Evolutionary conservation across 495 filamentous ascomycete species (phyloP).

Genomic region (Aspergillus campestris): DNA sequence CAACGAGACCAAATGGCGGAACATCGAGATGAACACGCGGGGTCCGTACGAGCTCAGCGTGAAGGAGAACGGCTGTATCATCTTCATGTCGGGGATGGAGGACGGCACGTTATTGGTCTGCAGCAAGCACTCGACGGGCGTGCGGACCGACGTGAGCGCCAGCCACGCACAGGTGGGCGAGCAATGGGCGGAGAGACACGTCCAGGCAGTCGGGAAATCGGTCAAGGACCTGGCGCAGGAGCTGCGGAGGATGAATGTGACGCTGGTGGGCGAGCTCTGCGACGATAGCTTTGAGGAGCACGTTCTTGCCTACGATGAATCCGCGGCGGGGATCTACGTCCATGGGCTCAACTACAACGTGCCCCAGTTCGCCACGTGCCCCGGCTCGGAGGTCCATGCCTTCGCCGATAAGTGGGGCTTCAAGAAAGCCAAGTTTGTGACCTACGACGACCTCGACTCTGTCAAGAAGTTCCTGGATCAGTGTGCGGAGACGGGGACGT

Average conservation of each 20-base stretch:
- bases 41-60: slow-evolving; percentile 93
- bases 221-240: slow-evolving; percentile 65
- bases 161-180: slow-evolving; percentile 87
- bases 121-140: slow-evolving; percentile 94
- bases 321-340: slow-evolving; percentile 82
- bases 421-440: slow-evolving; percentile 72
- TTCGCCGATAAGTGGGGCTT: slow-evolving; percentile 95
- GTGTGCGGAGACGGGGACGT: slow-evolving; percentile 77
- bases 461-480: slow-evolving; percentile 74
- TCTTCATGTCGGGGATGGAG: slow-evolving; percentile 88
- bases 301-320: slow-evolving; percentile 80
- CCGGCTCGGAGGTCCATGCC: slow-evolving; percentile 65
- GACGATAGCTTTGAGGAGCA: slow-evolving; percentile 96
- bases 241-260: slow-evolving; percentile 73
- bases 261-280: slow-evolving; percentile 92
- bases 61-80: slow-evolving; percentile 98
- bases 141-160: slow-evolving; percentile 51
- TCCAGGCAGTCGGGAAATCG: slow-evolving; percentile 64
- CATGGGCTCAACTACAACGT: slow-evolving; percentile 95
- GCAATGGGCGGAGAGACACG: slow-evolving; percentile 72
- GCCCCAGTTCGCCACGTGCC: slow-evolving; percentile 78
- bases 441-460: slow-evolving; percentile 61
- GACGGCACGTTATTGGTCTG: slow-evolving; percentile 84
- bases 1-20: slow-evolving; percentile 66
- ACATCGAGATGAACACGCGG: slow-evolving; percentile 65